Percentiles rank a stretch among this genome's conserved stretches.
Conservation (phyloP, 352 stramenopile species). For the Blastocystis sp. region DNA sequence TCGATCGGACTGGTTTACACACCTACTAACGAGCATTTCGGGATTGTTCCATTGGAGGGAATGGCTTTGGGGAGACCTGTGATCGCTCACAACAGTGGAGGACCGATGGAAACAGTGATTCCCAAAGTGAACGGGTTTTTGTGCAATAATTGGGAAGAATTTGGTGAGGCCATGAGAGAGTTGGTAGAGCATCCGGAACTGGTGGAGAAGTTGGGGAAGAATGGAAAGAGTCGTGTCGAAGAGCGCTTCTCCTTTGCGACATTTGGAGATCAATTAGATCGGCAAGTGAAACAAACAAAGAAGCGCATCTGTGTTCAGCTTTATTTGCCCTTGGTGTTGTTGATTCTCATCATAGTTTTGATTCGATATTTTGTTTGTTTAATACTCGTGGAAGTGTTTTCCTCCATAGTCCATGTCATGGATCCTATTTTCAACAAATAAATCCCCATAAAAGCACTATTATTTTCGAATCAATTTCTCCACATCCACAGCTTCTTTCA, state of each 20-base stretch:
- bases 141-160: constrained; percentile 65
- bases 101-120: constrained; percentile 87
- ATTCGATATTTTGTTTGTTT: constrained; percentile 24
- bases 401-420: too few species aligned
- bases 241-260: constrained; percentile 17
- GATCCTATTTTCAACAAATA: background rate
- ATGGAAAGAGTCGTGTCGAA: background rate
- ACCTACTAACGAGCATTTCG: constrained; percentile 91
- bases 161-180: constrained; percentile 19
- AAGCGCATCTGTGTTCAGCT: background rate
- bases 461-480: constrained; percentile 43
- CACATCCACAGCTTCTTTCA: constrained; percentile 35
- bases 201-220: background rate
- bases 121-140: constrained; percentile 78
- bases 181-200: constrained; percentile 22
- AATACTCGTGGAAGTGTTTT: too few species aligned
- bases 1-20: constrained; percentile 84
- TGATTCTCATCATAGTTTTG: background rate
- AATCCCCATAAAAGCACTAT: constrained; percentile 26
- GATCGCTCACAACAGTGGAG: constrained; percentile 84
- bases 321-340: constrained; percentile 4
- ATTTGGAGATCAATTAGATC: constrained; percentile 41
- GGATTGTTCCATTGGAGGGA: constrained; percentile 95
- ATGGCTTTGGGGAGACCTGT: constrained; percentile 88
- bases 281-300: background rate